Base-by-base conservation (phyloP, 768 basidiomycete genomes). In the Tulasnella sp. region DNA sequence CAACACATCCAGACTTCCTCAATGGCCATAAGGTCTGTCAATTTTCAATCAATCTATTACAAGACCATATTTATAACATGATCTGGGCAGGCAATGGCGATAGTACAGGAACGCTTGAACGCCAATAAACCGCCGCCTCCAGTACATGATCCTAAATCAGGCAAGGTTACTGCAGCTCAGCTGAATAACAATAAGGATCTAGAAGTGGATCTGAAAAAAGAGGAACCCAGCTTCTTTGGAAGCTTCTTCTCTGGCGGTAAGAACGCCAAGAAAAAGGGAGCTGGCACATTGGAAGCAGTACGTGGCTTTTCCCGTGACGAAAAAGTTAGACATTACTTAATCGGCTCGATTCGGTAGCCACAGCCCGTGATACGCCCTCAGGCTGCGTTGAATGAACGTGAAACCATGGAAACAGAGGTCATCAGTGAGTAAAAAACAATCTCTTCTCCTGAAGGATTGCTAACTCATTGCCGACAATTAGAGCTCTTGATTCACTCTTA, bases 331-430 rank as follows among this genome's bases (percentile, higher is more conserved):
- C 25, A 15, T 37, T 9, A 3, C 37, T 40, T 27, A 34, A 42
- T 24, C 20, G 32, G 12, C 16, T 32, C n/a, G n/a, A 15, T 52
- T 20, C 67, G 53, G 22, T 53, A 89, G 65, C 93, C 95, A 13
- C 92, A 93, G 12, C 65, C 79, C 0, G 69, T 83, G 42, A 93
- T 99, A 62, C 79, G 84, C 54, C 93, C 95, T 2, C 88, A 93
- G 59, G 78, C 81, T 9, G 86, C 88, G 10, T 69, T 98, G 59
- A 95, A 75, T 63, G 95, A 99, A 57, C 75, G 95, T 47, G 95
- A 99, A 71, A 81, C 83, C 27, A 86, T 98, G 83, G 95, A 99
- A 67, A 98, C 93, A 0, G 95, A 99, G 62, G 91, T 99, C 57
- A 98, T 98, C 80, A 99, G 91, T 93, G 59, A 66, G 88, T 77